These are phyloP conservation scores for Sonneratia alba DNA, from an alignment of 345 rosid species.

Conservation along the genomic window DNA sequence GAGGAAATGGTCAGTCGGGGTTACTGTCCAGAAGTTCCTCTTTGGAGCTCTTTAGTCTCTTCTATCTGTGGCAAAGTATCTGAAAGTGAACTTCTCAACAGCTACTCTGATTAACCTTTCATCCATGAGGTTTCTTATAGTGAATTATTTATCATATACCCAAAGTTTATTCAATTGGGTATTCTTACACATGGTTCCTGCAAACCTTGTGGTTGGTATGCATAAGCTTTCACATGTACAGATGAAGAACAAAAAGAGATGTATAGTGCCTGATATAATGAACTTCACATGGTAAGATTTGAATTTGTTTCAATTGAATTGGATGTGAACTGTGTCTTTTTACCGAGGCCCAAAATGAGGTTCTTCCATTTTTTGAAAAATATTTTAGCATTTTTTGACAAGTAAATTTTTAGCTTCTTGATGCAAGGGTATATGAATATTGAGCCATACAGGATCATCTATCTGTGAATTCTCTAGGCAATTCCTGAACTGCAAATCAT, in stretches of 20 bases:
- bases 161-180: not conserved
- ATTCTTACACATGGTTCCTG: not conserved
- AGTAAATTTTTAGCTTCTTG: not conserved
- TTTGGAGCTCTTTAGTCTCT: constrained; percentile 56
- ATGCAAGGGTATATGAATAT: not conserved
- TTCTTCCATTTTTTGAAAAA: too few relatives aligned
- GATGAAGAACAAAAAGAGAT: not conserved
- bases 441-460: constrained; percentile 8
- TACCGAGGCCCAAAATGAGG: not conserved
- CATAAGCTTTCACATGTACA: not conserved
- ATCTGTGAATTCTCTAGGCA: not conserved
- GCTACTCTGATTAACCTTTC: not conserved
- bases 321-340: not conserved
- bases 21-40: constrained; percentile 32
- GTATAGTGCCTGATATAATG: not conserved
- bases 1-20: constrained; percentile 86
- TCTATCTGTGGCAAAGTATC: constrained; percentile 37
- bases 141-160: not conserved
- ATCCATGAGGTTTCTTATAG: not conserved
- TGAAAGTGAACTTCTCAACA: constrained; percentile 17
- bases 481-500: constrained; percentile 3
- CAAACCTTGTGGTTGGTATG: not conserved
- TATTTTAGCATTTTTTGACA: not conserved
- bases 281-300: not conserved
- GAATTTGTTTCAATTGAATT: not conserved